Percentiles rank a stretch among this genome's conserved stretches.
Evolutionary conservation across 805 yeast species (phyloP).

Genomic region (Nakazawaea ernobii): DNA sequence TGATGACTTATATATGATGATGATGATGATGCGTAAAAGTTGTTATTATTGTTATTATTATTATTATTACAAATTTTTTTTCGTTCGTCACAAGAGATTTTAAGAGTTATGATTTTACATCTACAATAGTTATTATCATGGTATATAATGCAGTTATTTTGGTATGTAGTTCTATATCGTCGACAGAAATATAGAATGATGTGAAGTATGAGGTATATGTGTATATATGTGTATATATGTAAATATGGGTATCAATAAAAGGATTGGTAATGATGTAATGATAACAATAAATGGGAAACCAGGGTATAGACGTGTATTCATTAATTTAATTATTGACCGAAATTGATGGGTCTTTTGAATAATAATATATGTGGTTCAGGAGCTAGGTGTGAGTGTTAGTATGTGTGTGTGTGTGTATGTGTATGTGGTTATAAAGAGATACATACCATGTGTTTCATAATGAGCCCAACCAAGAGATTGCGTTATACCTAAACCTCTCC

Average conservation of each 20-base stretch:
- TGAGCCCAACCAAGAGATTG: conserved; percentile 98
- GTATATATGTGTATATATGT: neutral
- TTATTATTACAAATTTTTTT: too few species aligned
- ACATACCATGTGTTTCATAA: conserved; percentile 77
- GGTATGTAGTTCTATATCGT: too few species aligned
- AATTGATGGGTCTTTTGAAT: conserved; percentile 67
- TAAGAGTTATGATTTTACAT: too few species aligned
- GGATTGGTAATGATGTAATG: neutral
- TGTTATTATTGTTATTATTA: too few species aligned
- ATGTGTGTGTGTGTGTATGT: neutral
- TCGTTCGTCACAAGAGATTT: too few species aligned
- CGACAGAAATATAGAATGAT: too few species aligned
- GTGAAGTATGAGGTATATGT: neutral
- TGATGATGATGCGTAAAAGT: too few species aligned
- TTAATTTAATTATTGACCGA: conserved; percentile 29
- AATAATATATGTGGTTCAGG: conserved; percentile 97
- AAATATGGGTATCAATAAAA: neutral
- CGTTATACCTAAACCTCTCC: conserved; percentile 98
- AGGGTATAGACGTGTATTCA: neutral
- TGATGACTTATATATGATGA: too few species aligned
- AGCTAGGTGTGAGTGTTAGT: conserved; percentile 31
- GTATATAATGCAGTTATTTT: too few species aligned
- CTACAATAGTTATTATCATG: too few species aligned
- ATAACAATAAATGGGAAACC: neutral
- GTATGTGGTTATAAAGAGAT: neutral